Percentiles rank a stretch among this genome's conserved stretches.
Evolutionary conservation across 768 basidiomycete species (phyloP).

Genomic region (Tulasnella sp.): DNA sequence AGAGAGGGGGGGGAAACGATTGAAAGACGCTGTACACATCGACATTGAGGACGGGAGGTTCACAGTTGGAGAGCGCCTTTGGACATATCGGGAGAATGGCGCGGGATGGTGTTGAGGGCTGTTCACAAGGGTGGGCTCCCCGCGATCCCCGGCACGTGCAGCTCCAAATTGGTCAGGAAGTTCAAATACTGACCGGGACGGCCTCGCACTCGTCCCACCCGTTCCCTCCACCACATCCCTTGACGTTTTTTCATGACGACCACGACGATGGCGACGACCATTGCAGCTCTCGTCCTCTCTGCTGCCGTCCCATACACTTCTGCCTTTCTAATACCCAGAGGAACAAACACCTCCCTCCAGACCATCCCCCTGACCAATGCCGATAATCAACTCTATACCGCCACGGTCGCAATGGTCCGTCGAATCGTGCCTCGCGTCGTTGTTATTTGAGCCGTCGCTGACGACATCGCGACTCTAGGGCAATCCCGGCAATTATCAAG

Average conservation of each 20-base stretch:
- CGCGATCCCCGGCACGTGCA: no score
- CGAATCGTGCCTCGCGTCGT: no score
- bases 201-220: conserved; percentile 5
- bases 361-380: background rate
- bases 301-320: conserved; percentile 11
- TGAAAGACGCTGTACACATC: no score
- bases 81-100: no score
- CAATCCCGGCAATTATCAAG: conserved; percentile 19
- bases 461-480: no score
- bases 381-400: conserved; percentile 5
- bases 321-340: conserved; percentile 12
- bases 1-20: no score
- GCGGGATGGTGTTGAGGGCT: no score
- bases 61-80: no score
- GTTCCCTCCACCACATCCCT: background rate
- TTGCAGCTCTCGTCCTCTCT: background rate
- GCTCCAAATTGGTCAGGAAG: no score
- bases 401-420: conserved; percentile 15
- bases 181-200: conserved; percentile 7
- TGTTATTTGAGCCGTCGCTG: no score
- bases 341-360: conserved; percentile 16
- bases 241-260: background rate
- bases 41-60: no score
- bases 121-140: no score
- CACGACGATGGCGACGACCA: background rate